Conservation (phyloP, 139 green algal species). For the Pleodorina starrii region DNA sequence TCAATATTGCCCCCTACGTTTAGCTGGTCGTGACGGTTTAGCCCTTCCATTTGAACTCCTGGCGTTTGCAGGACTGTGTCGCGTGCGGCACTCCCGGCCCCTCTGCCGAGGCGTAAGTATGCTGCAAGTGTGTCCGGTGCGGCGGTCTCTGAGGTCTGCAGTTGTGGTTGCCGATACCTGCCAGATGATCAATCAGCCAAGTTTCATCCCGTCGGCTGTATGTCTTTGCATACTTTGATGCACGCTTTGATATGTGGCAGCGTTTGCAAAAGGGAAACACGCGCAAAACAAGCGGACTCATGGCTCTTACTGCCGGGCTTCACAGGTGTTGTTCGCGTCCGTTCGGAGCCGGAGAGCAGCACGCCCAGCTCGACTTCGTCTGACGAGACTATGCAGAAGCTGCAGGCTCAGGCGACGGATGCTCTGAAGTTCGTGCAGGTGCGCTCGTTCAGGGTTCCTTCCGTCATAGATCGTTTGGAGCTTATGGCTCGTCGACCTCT, state of each 20-base stretch:
- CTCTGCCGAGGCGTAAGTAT: conserved; percentile 29
- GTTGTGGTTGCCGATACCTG: too few relatives aligned
- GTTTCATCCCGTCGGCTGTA: too few relatives aligned
- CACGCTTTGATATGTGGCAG: too few relatives aligned
- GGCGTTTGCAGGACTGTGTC: neutral
- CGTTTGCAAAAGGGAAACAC: too few relatives aligned
- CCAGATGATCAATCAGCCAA: too few relatives aligned
- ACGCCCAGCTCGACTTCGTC: neutral
- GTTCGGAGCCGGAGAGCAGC: conserved; percentile 35
- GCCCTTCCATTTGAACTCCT: neutral
- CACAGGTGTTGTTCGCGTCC: conserved; percentile 28
- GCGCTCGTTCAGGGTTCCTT: neutral
- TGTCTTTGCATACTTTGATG: too few relatives aligned
- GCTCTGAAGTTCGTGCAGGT: conserved; percentile 11
- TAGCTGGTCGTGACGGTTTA: neutral
- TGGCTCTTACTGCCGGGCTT: too few relatives aligned
- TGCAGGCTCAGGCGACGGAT: conserved; percentile 19
- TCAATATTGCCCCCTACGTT: neutral
- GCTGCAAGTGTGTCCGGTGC: too few relatives aligned
- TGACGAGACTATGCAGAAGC: conserved; percentile 21
- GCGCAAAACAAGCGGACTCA: too few relatives aligned
- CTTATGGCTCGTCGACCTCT: too few relatives aligned
- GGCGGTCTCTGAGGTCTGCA: too few relatives aligned
- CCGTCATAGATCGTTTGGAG: too few relatives aligned
- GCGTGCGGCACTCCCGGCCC: neutral